Evolutionary conservation across 176 grass and related monocot genomes (phyloP), one percentile per base, ranked within the genome.

Genomic region (Oryza australiensis): DNA sequence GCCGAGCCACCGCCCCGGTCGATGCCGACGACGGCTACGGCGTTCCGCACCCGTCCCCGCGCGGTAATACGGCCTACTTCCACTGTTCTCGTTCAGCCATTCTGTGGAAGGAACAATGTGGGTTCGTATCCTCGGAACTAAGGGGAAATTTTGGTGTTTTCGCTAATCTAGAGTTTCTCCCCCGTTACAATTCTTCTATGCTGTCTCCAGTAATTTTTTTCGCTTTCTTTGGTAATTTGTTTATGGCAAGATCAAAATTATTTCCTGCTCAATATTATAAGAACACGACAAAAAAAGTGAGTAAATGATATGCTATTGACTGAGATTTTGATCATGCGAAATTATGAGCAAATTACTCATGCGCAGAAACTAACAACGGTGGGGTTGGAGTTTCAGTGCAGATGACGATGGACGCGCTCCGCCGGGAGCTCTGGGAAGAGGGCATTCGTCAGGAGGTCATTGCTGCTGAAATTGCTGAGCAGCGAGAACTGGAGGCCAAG

Each of bases 341-440:
- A 63, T 64, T 53, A 1, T 62, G 38, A 23, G 7, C 2, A 4
- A 40, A 38, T 37, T 37, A 4, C 28, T 8, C 15, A 34, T 6
- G 29, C 26, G 14, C 24, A 46, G 46, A 62, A 30, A 69, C 46
- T 81, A 32, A 81, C 63, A 9, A 16, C 15, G 7, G n/a, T 23
- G 11, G 38, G n/a, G 14, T 63, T 70, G 22, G 72, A 24, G 53
- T 38, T 72, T 73, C 79, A 82, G 86, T 7, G 18, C 30, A 43
- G 9, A 42, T 27, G 73, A 72, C 18, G 30, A 18, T 87, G 1
- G 66, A 87, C 20, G 66, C 26, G 14, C 73, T 87, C 26, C 73
- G 57, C 9, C 13, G 13, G 74, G 74, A 83, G 57, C 79, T 87
- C 14, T 12, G 15, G 66, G 9, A 42, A 12, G 80, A 87, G 74